These are phyloP conservation scores for Scenedesmus sp. DNA, from an alignment of 163 green algal species.

Conservation along the genomic window DNA sequence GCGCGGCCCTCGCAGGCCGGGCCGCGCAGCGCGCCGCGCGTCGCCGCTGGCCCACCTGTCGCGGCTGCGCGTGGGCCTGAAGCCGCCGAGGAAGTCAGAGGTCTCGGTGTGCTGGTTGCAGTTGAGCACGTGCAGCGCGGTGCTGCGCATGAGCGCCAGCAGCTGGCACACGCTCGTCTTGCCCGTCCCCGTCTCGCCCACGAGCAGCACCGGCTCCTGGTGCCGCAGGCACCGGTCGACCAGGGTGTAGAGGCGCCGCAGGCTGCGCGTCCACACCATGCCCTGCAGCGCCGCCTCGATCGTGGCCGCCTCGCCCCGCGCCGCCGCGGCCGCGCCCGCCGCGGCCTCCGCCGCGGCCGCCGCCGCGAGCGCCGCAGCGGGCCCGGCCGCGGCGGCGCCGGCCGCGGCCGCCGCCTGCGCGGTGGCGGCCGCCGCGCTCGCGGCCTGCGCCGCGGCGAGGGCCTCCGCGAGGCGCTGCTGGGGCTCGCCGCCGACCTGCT, in stretches of 20 bases:
- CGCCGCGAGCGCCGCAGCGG: conserved; percentile 28
- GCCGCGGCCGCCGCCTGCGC: not conserved
- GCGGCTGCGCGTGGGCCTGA: conserved; percentile 74
- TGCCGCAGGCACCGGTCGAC: conserved; percentile 69
- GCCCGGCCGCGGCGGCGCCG: conserved; percentile 12
- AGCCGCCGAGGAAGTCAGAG: conserved; percentile 97
- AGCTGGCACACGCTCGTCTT: conserved; percentile 99
- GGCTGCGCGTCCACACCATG: conserved; percentile 95
- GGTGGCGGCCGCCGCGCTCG: conserved; percentile 7
- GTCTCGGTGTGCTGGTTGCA: conserved; percentile 99
- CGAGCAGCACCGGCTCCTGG: conserved; percentile 91
- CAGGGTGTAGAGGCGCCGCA: conserved; percentile 93
- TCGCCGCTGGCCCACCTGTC: conserved; percentile 45
- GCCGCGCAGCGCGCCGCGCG: not conserved
- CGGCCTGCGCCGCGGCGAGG: conserved; percentile 45
- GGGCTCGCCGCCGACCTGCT: conserved; percentile 64
- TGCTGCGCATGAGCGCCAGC: conserved; percentile 82
- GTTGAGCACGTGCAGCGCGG: conserved; percentile 95
- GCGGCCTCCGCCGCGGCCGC: conserved; percentile 19
- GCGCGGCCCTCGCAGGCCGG: conserved; percentile 9
- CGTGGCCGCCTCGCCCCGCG: conserved; percentile 47
- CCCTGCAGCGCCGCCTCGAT: conserved; percentile 60
- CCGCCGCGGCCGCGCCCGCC: conserved; percentile 22
- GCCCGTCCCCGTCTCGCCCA: conserved; percentile 96
- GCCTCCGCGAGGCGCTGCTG: conserved; percentile 54